phyloP scores from a whole-genome alignment of 2,329 filamentous ascomycete species.

The Talaromyces verruculosus region DNA sequence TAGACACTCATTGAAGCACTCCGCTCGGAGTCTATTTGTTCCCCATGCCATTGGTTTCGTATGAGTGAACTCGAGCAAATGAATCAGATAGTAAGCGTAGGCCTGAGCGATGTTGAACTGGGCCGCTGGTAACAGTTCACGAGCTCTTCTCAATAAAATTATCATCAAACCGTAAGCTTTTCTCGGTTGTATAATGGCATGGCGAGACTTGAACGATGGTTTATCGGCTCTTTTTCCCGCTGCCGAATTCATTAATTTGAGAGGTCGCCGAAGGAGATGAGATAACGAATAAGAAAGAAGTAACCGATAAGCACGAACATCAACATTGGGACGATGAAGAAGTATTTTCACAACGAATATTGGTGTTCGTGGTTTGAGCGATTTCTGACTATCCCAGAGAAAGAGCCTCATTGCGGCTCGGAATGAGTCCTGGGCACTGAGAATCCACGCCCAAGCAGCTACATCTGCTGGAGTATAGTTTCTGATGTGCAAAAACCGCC shows the following conservation, averaged over 20 bases:
- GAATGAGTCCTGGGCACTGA: constrained; percentile 39
- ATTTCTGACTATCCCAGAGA: constrained; percentile 30
- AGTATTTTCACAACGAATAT: constrained; percentile 51
- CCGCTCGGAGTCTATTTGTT: constrained; percentile 35
- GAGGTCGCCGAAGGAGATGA: constrained; percentile 32
- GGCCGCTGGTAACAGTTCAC: constrained; percentile 50
- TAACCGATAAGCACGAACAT: constrained; percentile 43
- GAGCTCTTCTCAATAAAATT: constrained; percentile 53
- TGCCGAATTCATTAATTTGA: constrained; percentile 21
- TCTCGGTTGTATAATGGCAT: constrained; percentile 15
- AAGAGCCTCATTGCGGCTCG: constrained; percentile 41
- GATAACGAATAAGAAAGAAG: constrained; percentile 44
- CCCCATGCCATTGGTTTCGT: background rate
- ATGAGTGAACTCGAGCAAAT: constrained; percentile 12
- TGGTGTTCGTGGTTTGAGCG: constrained; percentile 34
- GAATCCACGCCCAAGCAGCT: constrained; percentile 49
- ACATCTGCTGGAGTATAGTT: constrained; percentile 44
- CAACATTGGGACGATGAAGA: constrained; percentile 46
- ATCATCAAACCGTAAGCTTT: constrained; percentile 44
- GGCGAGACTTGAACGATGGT: background rate
- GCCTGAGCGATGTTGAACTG: constrained; percentile 45
- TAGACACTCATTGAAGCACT: constrained; percentile 52
- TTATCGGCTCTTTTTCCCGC: constrained; percentile 3
- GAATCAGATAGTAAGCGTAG: constrained; percentile 38
- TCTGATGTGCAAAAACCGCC: constrained; percentile 33